phyloP scores from a whole-genome alignment of 2,329 filamentous ascomycete genomes.

The Fusarium penzigii region DNA sequence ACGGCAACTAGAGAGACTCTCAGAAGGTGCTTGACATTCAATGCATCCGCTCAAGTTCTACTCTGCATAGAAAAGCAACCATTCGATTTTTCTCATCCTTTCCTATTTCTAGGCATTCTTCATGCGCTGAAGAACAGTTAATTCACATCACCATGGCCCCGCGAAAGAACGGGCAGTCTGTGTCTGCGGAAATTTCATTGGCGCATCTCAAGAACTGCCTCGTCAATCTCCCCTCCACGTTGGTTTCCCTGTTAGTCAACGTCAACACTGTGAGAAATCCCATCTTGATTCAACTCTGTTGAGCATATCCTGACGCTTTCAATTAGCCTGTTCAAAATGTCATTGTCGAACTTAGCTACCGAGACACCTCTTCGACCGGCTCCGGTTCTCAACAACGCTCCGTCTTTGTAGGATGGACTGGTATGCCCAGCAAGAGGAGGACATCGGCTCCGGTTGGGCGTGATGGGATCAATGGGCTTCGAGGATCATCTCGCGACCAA shows the following conservation, averaged over 20 bases:
- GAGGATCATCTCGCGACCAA: conserved; percentile 67
- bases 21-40: no score
- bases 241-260: conserved; percentile 84
- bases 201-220: conserved; percentile 91
- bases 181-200: conserved; percentile 80
- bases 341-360: conserved; percentile 83
- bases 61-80: conserved; percentile 12
- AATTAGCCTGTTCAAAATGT: conserved; percentile 88
- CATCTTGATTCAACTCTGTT: not conserved
- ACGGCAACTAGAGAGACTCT: conserved; percentile 7
- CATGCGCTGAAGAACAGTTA: conserved; percentile 7
- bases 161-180: conserved; percentile 59
- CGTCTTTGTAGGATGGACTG: conserved; percentile 92
- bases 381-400: conserved; percentile 60
- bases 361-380: conserved; percentile 51
- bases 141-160: conserved; percentile 43
- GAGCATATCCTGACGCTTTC: conserved; percentile 9
- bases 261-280: conserved; percentile 74
- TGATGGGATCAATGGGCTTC: conserved; percentile 66
- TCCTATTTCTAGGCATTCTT: not conserved
- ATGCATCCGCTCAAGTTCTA: no score
- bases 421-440: conserved; percentile 91
- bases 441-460: conserved; percentile 71
- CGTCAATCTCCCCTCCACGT: conserved; percentile 83
- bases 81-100: conserved; percentile 3